Evolutionary conservation across 2,329 filamentous ascomycete genomes (phyloP), one percentile per base, ranked within the genome.

Genomic region (Dissoconium aciculare): DNA sequence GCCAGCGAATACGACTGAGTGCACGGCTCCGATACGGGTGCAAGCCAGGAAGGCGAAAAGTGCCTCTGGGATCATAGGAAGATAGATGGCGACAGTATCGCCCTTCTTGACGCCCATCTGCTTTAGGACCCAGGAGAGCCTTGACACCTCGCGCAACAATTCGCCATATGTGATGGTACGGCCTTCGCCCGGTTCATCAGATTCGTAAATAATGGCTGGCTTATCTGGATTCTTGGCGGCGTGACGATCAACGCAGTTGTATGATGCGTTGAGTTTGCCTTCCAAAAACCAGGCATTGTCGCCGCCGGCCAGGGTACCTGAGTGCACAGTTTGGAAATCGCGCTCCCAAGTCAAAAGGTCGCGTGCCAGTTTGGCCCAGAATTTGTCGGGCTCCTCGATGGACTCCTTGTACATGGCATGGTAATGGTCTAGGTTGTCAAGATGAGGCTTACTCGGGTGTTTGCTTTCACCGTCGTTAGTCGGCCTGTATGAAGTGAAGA

Each of bases 61-160:
- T 5, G 89, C 89, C 60, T 98, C 87, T 33, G 89, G 89, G 57
- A 98, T 93, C 89, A 98, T 98, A 56, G 89, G 89, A 42, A 98
- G 64, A 65, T 98, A 98, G 44, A 98, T 80, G 40, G 84, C 89
- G 34, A 98, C 85, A 4, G 85, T 93, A 60, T 98, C 89, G 33
- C 89, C 89, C 67, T 94, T 95, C 64, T 78, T 75, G 37, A 98
- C 87, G 40, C 89, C 89, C 73, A 93, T 89, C 63, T 87, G 72
- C 67, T 85, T 93, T 46, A 98, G 69, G 14, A 80, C 78, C 64
- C 82, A 83, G 26, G 89, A 79, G 11, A 83, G 74, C 57, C 73
- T 78, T 50, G 78, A 94, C 30, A 98, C 87, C 58, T 98, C 74
- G 41, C 84, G 77, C 39, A 95, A 71, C 31, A 98, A 78, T 68